phyloP scores from a whole-genome alignment of 805 yeast genomes.

The Hemisphaericaspora nanyangensis region DNA sequence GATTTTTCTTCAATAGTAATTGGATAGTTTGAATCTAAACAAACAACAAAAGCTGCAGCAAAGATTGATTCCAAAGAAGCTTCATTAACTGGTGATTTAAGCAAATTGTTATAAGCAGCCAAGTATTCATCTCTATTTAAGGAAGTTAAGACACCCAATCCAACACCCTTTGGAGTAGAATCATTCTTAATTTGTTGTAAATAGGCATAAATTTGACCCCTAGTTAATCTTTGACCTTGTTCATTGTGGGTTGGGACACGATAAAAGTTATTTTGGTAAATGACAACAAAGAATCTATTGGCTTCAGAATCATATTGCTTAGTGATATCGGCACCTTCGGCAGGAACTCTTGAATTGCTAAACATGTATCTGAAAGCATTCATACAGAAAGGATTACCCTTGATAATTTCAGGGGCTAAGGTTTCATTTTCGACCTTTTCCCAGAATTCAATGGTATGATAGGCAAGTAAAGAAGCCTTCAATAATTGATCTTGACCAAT shows the following conservation, averaged over 20 bases:
- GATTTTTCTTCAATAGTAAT: constrained; percentile 80
- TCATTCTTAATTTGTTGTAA: constrained; percentile 47
- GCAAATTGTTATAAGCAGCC: constrained; percentile 53
- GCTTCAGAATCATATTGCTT: constrained; percentile 44
- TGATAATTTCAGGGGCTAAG: constrained; percentile 76
- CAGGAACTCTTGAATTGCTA: constrained; percentile 84
- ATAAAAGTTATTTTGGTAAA: constrained; percentile 75
- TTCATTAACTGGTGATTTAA: constrained; percentile 56
- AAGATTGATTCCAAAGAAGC: constrained; percentile 64
- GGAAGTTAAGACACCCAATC: constrained; percentile 77
- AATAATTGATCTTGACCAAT: constrained; percentile 61
- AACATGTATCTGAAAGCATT: constrained; percentile 88
- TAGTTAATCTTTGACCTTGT: constrained; percentile 42
- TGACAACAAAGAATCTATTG: constrained; percentile 68
- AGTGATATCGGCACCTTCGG: constrained; percentile 58
- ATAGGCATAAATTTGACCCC: constrained; percentile 52
- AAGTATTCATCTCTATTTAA: constrained; percentile 84
- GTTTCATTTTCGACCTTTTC: constrained; percentile 63
- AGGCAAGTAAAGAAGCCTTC: constrained; percentile 74
- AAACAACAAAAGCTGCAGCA: constrained; percentile 73
- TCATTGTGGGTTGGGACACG: constrained; percentile 58
- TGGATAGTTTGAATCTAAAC: constrained; percentile 73
- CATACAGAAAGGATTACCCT: constrained; percentile 88
- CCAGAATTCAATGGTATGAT: constrained; percentile 66
- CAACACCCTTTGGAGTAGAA: constrained; percentile 40